phyloP scores from a whole-genome alignment of 2,329 filamentous ascomycete genomes.

The Setomelanomma holmii region DNA sequence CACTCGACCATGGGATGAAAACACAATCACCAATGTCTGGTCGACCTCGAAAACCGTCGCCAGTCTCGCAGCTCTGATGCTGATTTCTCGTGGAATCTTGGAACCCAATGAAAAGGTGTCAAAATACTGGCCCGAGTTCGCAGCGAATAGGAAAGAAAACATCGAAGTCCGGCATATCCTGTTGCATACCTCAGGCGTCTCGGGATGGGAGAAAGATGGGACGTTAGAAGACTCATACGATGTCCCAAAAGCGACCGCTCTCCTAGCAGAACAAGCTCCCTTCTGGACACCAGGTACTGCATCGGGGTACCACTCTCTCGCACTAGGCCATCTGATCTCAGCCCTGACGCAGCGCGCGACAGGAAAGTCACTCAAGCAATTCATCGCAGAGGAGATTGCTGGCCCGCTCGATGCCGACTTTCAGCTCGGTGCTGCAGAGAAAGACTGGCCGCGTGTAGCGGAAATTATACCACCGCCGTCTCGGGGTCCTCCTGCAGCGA shows the following conservation, averaged over 20 bases:
- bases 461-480: neutral
- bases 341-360: constrained; percentile 16
- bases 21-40: constrained; percentile 27
- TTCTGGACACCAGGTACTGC: constrained; percentile 26
- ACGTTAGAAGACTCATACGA: constrained; percentile 13
- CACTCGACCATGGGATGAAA: constrained; percentile 16
- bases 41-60: constrained; percentile 22
- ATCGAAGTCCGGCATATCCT: constrained; percentile 24
- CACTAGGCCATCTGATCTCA: constrained; percentile 22
- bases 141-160: constrained; percentile 19
- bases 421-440: neutral
- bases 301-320: constrained; percentile 22
- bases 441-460: neutral
- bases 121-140: constrained; percentile 31
- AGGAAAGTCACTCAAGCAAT: constrained; percentile 2
- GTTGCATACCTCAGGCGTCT: constrained; percentile 20
- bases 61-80: constrained; percentile 18
- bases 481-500: neutral
- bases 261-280: constrained; percentile 17
- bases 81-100: constrained; percentile 19
- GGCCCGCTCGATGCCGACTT: neutral
- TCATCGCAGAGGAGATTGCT: neutral
- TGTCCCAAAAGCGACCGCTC: constrained; percentile 8
- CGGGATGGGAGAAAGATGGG: constrained; percentile 15
- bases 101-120: constrained; percentile 22